A percentile compares a stretch with the other conserved stretches of the same genome.
phyloP scores from a whole-genome alignment of 306 rosid genomes.

The Leucaena leucocephala region DNA sequence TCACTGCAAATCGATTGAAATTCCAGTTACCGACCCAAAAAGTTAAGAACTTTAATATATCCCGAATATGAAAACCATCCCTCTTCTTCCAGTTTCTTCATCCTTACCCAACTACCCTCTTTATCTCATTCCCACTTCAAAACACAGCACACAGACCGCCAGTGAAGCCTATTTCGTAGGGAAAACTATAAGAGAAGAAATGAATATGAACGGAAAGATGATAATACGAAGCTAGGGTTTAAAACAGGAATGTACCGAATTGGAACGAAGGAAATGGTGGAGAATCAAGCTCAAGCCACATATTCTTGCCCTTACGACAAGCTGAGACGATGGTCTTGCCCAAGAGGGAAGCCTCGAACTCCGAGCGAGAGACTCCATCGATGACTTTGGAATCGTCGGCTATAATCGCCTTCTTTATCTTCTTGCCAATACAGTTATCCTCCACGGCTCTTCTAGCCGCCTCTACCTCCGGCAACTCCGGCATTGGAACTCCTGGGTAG shows the following conservation, averaged over 20 bases:
- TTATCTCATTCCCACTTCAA: slow-evolving; percentile 5
- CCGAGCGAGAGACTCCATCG: slow-evolving; percentile 67
- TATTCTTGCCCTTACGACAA: slow-evolving; percentile 89
- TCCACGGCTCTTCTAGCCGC: slow-evolving; percentile 89
- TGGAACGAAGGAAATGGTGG: slow-evolving; percentile 97
- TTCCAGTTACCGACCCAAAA: background rate
- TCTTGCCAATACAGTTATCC: slow-evolving; percentile 81
- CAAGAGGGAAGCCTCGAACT: slow-evolving; percentile 70
- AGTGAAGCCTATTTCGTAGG: background rate
- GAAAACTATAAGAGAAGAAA: background rate
- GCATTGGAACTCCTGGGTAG: slow-evolving; percentile 52
- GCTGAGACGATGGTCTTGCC: slow-evolving; percentile 79
- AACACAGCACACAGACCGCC: background rate
- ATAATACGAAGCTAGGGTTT: slow-evolving; percentile 43
- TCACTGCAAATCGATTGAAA: background rate
- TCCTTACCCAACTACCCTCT: background rate
- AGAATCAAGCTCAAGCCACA: slow-evolving; percentile 87
- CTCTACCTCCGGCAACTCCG: slow-evolving; percentile 98
- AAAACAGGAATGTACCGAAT: slow-evolving; percentile 55
- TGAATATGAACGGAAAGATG: background rate
- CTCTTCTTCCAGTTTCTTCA: background rate
- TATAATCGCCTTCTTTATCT: slow-evolving; percentile 57
- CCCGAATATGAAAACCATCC: background rate
- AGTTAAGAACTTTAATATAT: background rate
- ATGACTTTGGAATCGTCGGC: slow-evolving; percentile 90